Base-by-base conservation (phyloP, 805 yeast genomes). In the Candida corydali region DNA sequence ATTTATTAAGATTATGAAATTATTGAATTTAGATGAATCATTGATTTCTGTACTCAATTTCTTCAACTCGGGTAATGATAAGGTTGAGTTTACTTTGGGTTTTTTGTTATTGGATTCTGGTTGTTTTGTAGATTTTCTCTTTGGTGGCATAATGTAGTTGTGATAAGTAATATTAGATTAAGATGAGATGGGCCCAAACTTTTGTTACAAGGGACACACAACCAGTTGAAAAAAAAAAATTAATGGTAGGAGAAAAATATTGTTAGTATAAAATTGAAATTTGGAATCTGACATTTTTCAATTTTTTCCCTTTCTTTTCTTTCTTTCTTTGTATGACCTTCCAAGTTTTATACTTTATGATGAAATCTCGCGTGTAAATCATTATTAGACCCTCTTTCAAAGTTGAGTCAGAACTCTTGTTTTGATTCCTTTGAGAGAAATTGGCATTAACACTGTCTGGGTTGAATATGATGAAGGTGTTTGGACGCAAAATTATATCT, bases 331-430 rank as follows among this genome's bases (percentile, higher is more conserved):
- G 55, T 69, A 73, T 73, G 77, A 68, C 81, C 78, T 75, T 77
- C 81, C 76, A 75, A 75, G 78, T 75, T 75, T 74, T 71, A 73
- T 63, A 70, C 67, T 51, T 63, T 47, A 73, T 75, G 81, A 75
- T 75, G 81, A 75, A 69, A 63, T 61, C 76, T 73, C 70, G 73
- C 79, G 79, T 76, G n/a, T 55, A 46, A 55, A 51, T 25, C 69
- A 52, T 45, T 56, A 29, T 35, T 35, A 53, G 52, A 57, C 59
- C 70, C 73, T 72, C 36, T 26, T 36, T 15, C 17, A 34, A 29
- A 26, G 36, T 33, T 19, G 30, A 29, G 39, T 26, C 11, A 15
- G 16, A 20, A 8, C 12, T 57, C 44, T 37, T 51, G 52, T 42
- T 71, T 66, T 62, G 72, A 63, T 69, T 63, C 46, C 45, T 51